Conservation (phyloP, 768 basidiomycete genomes). For the Pisolithus sp. region DNA sequence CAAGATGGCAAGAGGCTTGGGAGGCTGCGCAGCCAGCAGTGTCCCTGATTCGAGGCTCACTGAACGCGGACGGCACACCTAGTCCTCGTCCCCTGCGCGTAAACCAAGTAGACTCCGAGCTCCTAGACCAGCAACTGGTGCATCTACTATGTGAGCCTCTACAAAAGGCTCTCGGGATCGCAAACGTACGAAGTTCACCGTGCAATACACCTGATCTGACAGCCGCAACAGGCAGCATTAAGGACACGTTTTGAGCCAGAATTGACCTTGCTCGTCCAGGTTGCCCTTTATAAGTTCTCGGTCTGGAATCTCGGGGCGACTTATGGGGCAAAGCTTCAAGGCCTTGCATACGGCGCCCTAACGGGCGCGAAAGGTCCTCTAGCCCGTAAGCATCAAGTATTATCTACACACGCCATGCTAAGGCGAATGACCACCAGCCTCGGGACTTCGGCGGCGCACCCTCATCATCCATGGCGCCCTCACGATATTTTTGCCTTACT, state of each 20-base stretch:
- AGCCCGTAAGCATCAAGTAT: constrained; percentile 16
- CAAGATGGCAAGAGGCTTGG: constrained; percentile 60
- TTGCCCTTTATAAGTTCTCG: constrained; percentile 74
- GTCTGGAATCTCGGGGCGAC: constrained; percentile 75
- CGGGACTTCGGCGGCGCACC: constrained; percentile 54
- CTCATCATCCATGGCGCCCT: constrained; percentile 64
- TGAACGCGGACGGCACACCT: constrained; percentile 28
- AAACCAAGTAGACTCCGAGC: constrained; percentile 85
- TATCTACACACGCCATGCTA: neutral
- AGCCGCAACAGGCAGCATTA: constrained; percentile 43
- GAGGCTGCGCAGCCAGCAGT: constrained; percentile 51
- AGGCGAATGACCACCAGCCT: constrained; percentile 37
- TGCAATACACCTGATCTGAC: constrained; percentile 11
- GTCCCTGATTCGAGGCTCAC: constrained; percentile 36
- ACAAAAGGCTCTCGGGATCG: constrained; percentile 56
- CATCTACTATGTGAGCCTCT: constrained; percentile 80
- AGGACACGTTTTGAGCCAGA: constrained; percentile 69
- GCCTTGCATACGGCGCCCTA: constrained; percentile 50
- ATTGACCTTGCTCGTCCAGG: constrained; percentile 59
- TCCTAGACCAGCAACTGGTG: constrained; percentile 84
- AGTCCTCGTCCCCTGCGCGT: constrained; percentile 63
- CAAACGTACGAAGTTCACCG: constrained; percentile 47
- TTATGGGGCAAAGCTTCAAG: constrained; percentile 81
- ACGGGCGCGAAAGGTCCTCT: constrained; percentile 1
- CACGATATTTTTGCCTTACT: constrained; percentile 72